Evolutionary conservation across 768 basidiomycete species (phyloP), one percentile per base, ranked within the genome.

Genomic region (Suillus placidus): DNA sequence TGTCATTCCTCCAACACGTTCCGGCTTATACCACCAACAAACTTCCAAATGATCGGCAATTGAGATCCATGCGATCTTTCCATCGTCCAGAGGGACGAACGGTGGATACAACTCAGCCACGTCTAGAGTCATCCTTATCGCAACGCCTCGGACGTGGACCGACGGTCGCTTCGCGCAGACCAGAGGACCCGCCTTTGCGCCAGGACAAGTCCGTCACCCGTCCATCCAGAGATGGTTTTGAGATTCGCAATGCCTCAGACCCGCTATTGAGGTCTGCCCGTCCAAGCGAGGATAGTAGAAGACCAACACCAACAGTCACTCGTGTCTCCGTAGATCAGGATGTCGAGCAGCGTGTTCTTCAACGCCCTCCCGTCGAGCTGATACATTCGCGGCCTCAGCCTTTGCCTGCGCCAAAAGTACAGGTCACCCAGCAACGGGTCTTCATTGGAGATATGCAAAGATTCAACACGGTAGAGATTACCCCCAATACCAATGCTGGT

Each of bases 391-490:
- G 58, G 30, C 6, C 40, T 60, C 38, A 40, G 26, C 80, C 80
- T 18, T 69, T 80, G 16, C 66, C 63, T 52, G 45, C 42, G 30
- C 43, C 68, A 61, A 78, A 71, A 71, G 77, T 47, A 23, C 69
- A 74, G 35, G 76, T 83, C 14, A 79, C 80, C 23, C 90, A 91
- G 69, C 91, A 91, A 72, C 84, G 92, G 14, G 78, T 96, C 10
- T 95, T 94, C 72, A 81, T 96, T 65, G 88, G 87, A 6, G 88
- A 89, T 71, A 83, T 88, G 81, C 91, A 93, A 74, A 83, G 88
- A 49, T 92, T 89, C 69, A 85, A 90, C 68, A 87, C 85, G 72
- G 85, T 96, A 13, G 90, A 92, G 70, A 84, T 97, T 49, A 80
- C 82, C 2, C 78, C 88, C 14, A 75, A 77, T 12, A 96, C 92